Base-by-base conservation (phyloP, 331 rosid genomes). In the Arachis monticola region DNA sequence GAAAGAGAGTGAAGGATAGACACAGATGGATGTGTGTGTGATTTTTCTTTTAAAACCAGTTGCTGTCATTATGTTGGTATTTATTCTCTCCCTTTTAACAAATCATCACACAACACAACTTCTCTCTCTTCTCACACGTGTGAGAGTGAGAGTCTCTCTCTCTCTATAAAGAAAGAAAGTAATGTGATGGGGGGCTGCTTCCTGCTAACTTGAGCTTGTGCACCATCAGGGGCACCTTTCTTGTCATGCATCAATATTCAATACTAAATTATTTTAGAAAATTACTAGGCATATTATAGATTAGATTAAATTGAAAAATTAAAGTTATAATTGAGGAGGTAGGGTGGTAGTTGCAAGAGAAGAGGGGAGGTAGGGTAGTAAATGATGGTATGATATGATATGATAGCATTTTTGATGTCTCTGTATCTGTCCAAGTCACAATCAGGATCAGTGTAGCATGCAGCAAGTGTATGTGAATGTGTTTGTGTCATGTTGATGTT, bases 151-250 rank as follows among this genome's bases (percentile, higher is more conserved):
- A n/a, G 31, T 47, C 9, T 2, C 57, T 56, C 57, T 14, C 8
- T 48, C 40, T 75, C 68, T 76, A 32, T 1, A 32, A 32, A 32
- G 89, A 79, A 85, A 82, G 88, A 68, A 79, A 73, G 78, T 74
- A 53, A 85, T 79, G 87, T 82, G 88, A 87, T 82, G 88, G 80
- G 84, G 47, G 47, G 47, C 38, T 35, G 38, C 38, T 35, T 35
- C 38, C 38, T 77, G 87, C 84, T 72, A 41, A 69, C 82, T 84
- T 77, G 53, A 82, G 80, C 40, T 82, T 78, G 83, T 75, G 84
- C 84, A 72, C 79, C 65, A 59, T 72, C 84, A 80, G 85, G 82
- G 89, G 89, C 88, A 79, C 69, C 86, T 85, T 84, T 90, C 92
- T 64, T 87, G 76, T 87, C 87, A 83, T 42, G 13, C 17, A 75